phyloP scores from a whole-genome alignment of 2,329 filamentous ascomycete genomes.

The Ophiognomonia clavigignenti-juglandacearum region DNA sequence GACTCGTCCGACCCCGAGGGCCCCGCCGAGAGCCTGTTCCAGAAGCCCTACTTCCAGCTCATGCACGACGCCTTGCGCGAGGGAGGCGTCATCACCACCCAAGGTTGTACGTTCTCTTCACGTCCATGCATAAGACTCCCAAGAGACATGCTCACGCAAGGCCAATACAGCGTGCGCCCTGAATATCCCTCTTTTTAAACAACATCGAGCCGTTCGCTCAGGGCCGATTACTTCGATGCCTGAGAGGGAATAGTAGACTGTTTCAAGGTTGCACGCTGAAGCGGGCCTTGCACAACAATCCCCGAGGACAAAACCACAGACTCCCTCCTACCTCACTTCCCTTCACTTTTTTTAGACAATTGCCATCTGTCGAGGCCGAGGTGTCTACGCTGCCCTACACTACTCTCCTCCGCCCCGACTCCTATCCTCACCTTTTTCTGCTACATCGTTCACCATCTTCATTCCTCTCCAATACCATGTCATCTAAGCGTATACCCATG shows the following conservation, averaged over 20 bases:
- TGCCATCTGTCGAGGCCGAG: background rate
- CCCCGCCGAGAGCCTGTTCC: conserved; percentile 91
- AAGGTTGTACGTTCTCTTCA: conserved; percentile 97
- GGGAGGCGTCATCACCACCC: conserved; percentile 97
- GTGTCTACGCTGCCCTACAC: background rate
- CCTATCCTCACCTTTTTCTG: background rate
- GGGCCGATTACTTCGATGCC: background rate
- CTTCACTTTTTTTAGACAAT: background rate
- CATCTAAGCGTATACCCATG: background rate
- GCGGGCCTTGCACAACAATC: conserved; percentile 1
- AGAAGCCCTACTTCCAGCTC: conserved; percentile 98
- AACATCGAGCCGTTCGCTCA: conserved; percentile 12
- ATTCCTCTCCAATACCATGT: background rate
- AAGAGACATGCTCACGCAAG: conserved; percentile 22
- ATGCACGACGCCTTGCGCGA: conserved; percentile 84
- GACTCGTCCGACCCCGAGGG: conserved; percentile 97
- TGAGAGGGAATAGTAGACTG: conserved; percentile 1
- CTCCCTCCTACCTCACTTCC: background rate
- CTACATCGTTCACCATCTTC: background rate
- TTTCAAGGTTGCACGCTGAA: background rate
- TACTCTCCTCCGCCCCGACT: background rate
- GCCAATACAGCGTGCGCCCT: conserved; percentile 30
- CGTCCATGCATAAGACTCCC: conserved; percentile 25
- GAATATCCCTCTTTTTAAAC: conserved; percentile 10
- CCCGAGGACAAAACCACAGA: too few species aligned